Evolutionary conservation across 352 stramenopile species (phyloP), one percentile per base, ranked within the genome.

Genomic region (Pythium plurisporium): DNA sequence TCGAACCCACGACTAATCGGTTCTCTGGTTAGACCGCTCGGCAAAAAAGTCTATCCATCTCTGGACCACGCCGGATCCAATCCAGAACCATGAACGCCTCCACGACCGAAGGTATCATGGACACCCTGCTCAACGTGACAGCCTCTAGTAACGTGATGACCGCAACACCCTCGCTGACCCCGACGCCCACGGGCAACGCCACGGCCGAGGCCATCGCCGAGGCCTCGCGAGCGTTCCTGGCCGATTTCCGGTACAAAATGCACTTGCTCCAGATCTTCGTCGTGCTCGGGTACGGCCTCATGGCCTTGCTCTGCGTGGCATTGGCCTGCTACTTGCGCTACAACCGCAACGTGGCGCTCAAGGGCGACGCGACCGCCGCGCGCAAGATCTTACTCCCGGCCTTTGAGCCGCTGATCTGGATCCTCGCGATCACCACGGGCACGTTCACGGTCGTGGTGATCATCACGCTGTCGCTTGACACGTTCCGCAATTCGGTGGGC

Each of bases 321-420:
- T 59, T 88, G 5, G 69, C 84, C 33, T 23, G 38, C 12, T 91
- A 89, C 51, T 51, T 91, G 33, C 68, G 81, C 0, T 68, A 68
- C 51, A 86, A 86, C 43, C 76, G 81, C 20, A 65, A 79, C 42
- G 66, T 78, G 3, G 81, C 78, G 12, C 64, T 82, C 38, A 66
- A 62, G 17, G 76, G 81, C 9, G 71, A 91, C 48, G 55, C 59
- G 0, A 61, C 54, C 0, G 79, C 79, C 6, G 66, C 78, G 2
- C 62, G 77, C 44, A 89, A 89, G 54, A 52, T 89, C 25, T 52
- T 88, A 11, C 44, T 88, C 25, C 80, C 80, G 5, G 76, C 78
- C 4, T 90, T 87, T 51, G 80, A 86, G 59, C 80, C 80, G 2
- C 55, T 90, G 17, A 56, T 90, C 9, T 84, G 73, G 75, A 64